Conservation (phyloP, 2,329 filamentous ascomycete species). For the Xylaria sp. region DNA sequence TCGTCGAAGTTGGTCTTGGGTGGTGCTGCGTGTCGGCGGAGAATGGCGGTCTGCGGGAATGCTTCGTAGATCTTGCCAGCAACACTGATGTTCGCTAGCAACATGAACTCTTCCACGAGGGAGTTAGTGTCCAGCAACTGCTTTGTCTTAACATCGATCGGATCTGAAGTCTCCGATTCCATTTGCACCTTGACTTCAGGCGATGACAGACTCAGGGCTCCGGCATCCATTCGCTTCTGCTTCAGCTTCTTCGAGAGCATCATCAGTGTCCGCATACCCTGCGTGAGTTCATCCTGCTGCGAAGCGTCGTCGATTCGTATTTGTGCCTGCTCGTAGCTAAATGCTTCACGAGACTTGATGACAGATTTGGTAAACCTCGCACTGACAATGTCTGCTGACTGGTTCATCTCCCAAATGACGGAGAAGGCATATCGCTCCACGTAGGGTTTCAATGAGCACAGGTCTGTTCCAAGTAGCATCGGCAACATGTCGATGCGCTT, state of each 20-base stretch:
- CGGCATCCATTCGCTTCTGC: slow-evolving; percentile 94
- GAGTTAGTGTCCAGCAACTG: slow-evolving; percentile 93
- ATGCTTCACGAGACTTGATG: slow-evolving; percentile 93
- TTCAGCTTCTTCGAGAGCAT: slow-evolving; percentile 90
- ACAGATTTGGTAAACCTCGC: slow-evolving; percentile 96
- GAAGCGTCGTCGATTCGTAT: slow-evolving; percentile 87
- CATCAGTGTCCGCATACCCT: slow-evolving; percentile 84
- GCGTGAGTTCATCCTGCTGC: slow-evolving; percentile 85
- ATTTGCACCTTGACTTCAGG: slow-evolving; percentile 96
- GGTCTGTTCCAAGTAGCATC: slow-evolving; percentile 90
- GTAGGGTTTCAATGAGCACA: slow-evolving; percentile 95
- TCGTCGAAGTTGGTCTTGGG: slow-evolving; percentile 97
- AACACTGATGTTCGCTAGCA: slow-evolving; percentile 95
- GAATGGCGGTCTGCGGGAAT: slow-evolving; percentile 92
- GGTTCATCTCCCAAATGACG: slow-evolving; percentile 84
- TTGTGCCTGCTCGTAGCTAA: slow-evolving; percentile 97
- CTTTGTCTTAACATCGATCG: slow-evolving; percentile 95
- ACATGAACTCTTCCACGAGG: slow-evolving; percentile 98
- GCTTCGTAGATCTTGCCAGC: slow-evolving; percentile 86
- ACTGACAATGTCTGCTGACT: slow-evolving; percentile 81
- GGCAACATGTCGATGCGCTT: slow-evolving; percentile 99
- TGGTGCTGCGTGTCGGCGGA: slow-evolving; percentile 88
- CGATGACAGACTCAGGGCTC: slow-evolving; percentile 93
- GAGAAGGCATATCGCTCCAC: slow-evolving; percentile 94
- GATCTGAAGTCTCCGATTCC: slow-evolving; percentile 94